Base-by-base conservation (phyloP, 2,329 filamentous ascomycete species). In the Cryphonectria parasitica region DNA sequence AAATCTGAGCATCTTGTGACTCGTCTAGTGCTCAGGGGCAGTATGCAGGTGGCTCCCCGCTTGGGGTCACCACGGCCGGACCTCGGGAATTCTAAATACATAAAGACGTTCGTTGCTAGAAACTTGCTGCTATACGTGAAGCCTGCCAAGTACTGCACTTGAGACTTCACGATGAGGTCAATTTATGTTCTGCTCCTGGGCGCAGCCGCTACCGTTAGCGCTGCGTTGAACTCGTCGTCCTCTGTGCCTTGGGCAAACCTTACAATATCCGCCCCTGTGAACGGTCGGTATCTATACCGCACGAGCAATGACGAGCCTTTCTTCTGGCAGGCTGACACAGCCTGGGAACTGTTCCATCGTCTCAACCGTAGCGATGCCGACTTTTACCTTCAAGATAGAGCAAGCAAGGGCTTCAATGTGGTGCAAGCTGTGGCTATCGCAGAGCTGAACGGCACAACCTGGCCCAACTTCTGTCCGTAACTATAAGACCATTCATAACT, bases 321-420 rank as follows among this genome's bases (percentile, higher is more conserved):
- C 67, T 64, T 69, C n/a, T 69, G 67, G 67, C 61, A 64, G 45
- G 67, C 67, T 8, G 67, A 69, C 34, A 69, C 67, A 3, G 62
- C 61, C 10, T 69, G 67, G 67, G 45, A 56, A 45, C 8, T 69
- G 5, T 69, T 69, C 17, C 67, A 69, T 19, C 67, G 67, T 1
- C 61, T 69, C n/a, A 69, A 69, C 39, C 49, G 28, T 17, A 69
- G 49, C 31, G 67, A 69, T 31, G 34, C 31, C 39, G 67, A 69
- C 3, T 58, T 45, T 7, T 69, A 64, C 28, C 61, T 69, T 13
- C 36, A 10, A 34, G 67, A 69, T 61, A 28, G 67, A 58, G 67
- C 67, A 19, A 65, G 61, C 54, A 69, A 69, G 17, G 67, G 67
- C 8, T 69, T 69, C 61, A 69, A 64, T 43, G 61, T 69, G 19